Evolutionary conservation across 495 filamentous ascomycete genomes (phyloP).

Genomic region (Cryomyces minteri): DNA sequence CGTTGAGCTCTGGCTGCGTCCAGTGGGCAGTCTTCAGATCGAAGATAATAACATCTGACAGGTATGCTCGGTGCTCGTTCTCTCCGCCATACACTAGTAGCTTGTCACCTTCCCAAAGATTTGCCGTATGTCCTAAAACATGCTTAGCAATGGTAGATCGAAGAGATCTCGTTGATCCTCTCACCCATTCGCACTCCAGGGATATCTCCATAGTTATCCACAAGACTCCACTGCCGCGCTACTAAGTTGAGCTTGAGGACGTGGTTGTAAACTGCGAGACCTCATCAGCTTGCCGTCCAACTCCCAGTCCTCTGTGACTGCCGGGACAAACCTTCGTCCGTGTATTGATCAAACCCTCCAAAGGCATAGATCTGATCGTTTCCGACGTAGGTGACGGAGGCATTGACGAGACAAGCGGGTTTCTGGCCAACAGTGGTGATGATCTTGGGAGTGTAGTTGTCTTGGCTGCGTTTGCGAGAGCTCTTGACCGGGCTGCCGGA

Average conservation of each 20-base stretch:
- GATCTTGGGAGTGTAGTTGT: conserved; percentile 64
- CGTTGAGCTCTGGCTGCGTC: conserved; percentile 75
- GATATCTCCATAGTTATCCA: conserved; percentile 98
- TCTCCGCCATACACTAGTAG: conserved; percentile 91
- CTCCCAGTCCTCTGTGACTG: neutral
- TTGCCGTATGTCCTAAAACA: conserved; percentile 73
- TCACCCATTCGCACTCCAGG: conserved; percentile 94
- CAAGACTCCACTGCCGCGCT: conserved; percentile 78
- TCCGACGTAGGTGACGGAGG: conserved; percentile 90
- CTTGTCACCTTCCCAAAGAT: conserved; percentile 83
- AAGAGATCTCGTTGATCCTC: conserved; percentile 6
- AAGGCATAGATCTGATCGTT: conserved; percentile 96
- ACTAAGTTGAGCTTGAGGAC: conserved; percentile 74
- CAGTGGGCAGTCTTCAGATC: conserved; percentile 85
- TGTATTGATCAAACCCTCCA: conserved; percentile 97
- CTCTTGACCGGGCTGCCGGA: conserved; percentile 53
- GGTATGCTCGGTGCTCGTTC: conserved; percentile 89
- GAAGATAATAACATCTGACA: conserved; percentile 91
- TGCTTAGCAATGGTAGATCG: neutral
- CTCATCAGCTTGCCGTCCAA: neutral
- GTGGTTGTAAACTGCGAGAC: conserved; percentile 73
- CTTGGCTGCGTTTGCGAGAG: conserved; percentile 37
- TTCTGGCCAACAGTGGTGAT: conserved; percentile 57
- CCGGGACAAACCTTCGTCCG: conserved; percentile 52
- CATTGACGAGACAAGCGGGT: conserved; percentile 90